Base-by-base conservation (phyloP, 2,329 filamentous ascomycete species). In the Aschersonia sp. region DNA sequence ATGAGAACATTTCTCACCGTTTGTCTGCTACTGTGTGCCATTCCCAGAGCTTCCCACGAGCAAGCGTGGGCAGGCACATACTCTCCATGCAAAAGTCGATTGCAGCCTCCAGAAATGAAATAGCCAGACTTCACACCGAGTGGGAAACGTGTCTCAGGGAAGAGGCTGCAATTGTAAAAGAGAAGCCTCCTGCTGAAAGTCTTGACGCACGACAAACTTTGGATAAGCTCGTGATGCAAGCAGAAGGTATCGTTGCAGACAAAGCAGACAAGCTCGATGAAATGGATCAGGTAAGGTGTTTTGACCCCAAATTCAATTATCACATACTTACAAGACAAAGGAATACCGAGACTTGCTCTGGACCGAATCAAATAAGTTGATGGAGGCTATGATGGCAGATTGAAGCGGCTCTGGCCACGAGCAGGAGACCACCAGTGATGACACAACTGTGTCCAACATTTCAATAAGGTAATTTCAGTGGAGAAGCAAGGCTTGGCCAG, bases 11-110 rank as follows among this genome's bases (percentile, higher is more conserved):
- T 6, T 46, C 54, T 0, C 57, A 55, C n/a, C 63, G 63, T 1
- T 49, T 66, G 1, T 56, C 57, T 0, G 57, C 55, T 1, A 66
- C 64, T 0, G 47, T 63, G 4, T 66, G 63, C 14, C 53, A 58
- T 37, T 55, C 56, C 0, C 46, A 54, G 12, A 51, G 46, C 0
- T 46, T 55, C 7, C 53, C 60, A 1, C 47, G 47, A n/a, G 58
- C 57, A 0, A 61, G 54, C 0, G 51, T 66, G 1, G 48, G 47
- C 0, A 45, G 48, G 2, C 64, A 64, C 22, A 32, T 65, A 4
- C 32, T 51, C 1, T 46, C 40, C 1, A 42, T 65, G 2, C 51
- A 55, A 1, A 46, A 50, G 2, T 52, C 56, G 5, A 47, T 65
- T 3, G 37, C 37, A 0, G 44, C 42, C 0, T 59, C 57, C 0